These are phyloP conservation scores for Corinectria fuckeliana DNA, from an alignment of 2,329 filamentous ascomycete genomes.

Conservation along the genomic window DNA sequence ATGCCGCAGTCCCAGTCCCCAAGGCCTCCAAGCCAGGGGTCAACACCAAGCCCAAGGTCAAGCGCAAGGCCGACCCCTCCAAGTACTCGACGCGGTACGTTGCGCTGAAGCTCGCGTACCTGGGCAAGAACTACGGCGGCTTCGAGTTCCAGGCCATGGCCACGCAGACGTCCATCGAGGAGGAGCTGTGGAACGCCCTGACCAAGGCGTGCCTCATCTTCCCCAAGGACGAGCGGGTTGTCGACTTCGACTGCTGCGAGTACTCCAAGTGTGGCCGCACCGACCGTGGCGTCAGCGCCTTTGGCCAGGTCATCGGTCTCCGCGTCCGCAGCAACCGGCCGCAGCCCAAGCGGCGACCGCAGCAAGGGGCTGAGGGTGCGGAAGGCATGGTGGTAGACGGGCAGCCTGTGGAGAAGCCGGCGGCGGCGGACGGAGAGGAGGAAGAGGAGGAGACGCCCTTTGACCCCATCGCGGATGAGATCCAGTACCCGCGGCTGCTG, in stretches of 20 bases:
- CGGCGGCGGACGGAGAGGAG: constrained; percentile 25
- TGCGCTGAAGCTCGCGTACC: constrained; percentile 91
- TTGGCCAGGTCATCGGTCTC: constrained; percentile 91
- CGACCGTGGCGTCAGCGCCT: constrained; percentile 92
- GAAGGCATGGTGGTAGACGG: constrained; percentile 33
- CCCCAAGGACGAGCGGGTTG: constrained; percentile 64
- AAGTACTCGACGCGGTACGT: constrained; percentile 85
- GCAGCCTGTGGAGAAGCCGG: constrained; percentile 20
- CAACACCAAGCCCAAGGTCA: constrained; percentile 49
- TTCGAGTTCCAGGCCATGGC: constrained; percentile 85
- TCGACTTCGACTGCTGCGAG: constrained; percentile 84
- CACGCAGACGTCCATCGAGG: constrained; percentile 82
- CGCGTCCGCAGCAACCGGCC: constrained; percentile 82
- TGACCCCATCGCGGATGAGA: constrained; percentile 80
- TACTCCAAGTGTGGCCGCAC: constrained; percentile 97
- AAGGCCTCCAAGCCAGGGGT: constrained; percentile 4
- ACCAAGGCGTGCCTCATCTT: constrained; percentile 83
- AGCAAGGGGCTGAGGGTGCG: constrained; percentile 32
- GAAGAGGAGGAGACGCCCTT: constrained; percentile 39
- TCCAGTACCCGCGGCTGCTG: constrained; percentile 81
- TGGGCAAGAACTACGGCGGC: constrained; percentile 90
- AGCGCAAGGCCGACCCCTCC: constrained; percentile 73
- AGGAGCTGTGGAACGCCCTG: constrained; percentile 91
- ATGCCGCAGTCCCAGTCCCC: not conserved
- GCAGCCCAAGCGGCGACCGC: constrained; percentile 46